These are phyloP conservation scores for Leccinum variicolor DNA, from an alignment of 768 basidiomycete species.

Conservation along the genomic window DNA sequence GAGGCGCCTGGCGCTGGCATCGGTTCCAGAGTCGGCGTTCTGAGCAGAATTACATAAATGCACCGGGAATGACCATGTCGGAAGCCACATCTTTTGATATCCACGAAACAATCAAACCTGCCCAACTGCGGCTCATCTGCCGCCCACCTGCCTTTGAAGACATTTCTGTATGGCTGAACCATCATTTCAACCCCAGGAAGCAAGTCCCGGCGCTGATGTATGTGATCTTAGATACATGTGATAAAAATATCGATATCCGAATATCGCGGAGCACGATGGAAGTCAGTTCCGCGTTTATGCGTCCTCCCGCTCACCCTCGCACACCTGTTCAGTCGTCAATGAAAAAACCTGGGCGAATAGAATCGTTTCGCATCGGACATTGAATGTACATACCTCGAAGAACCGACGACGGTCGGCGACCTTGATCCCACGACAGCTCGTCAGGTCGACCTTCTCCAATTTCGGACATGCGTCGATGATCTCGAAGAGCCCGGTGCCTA, in stretches of 20 bases:
- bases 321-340: slow-evolving; percentile 16
- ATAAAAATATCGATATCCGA: background rate
- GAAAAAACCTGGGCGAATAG: background rate
- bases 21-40: too few relatives aligned
- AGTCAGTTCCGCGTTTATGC: background rate
- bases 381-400: slow-evolving; percentile 46
- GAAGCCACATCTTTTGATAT: too few relatives aligned
- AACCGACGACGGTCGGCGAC: slow-evolving; percentile 60
- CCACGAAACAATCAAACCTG: too few relatives aligned
- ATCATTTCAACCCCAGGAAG: background rate
- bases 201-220: background rate
- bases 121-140: too few relatives aligned
- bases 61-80: too few relatives aligned
- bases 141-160: background rate
- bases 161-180: background rate
- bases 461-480: slow-evolving; percentile 56
- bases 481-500: slow-evolving; percentile 52
- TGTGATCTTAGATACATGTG: background rate
- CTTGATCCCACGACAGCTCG: slow-evolving; percentile 61
- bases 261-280: background rate
- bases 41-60: too few relatives aligned
- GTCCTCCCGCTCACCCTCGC: slow-evolving; percentile 19
- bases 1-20: too few relatives aligned
- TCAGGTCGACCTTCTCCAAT: slow-evolving; percentile 57
- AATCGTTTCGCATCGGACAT: background rate